Base-by-base conservation (phyloP, 805 yeast genomes). In the Pichia rugopelliculosa region DNA sequence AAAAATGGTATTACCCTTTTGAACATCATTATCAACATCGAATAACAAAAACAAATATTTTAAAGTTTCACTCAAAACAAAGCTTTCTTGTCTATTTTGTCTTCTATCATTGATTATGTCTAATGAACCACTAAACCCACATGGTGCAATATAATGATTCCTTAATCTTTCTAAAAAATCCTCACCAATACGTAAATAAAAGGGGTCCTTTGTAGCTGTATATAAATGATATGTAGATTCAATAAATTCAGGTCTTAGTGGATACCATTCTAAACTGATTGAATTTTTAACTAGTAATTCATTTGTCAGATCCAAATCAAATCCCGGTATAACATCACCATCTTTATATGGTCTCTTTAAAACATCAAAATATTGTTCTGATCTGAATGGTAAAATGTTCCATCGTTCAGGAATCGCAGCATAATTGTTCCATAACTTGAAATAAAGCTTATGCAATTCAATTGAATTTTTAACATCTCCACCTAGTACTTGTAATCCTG, bases 341-440 rank as follows among this genome's bases (percentile, higher is more conserved):
- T 49, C 44, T 27, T 47, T 49, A 39, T 57, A 58, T 6, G 53
- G 42, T 30, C 50, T 43, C 1, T 33, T 26, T 4, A 48, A 41
- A 25, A 50, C 42, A 17, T 53, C 36, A 27, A 56, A 44, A 22
- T 51, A 46, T n/a, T 44, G 48, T n/a, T 54, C 51, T 1, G 64
- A 56, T 36, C 59, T 48, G 3, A 45, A 25, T 4, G 59, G 57
- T 20, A 56, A 37, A 51, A 68, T 73, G 44, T 75, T 71, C 96
- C 96, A 91, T 42, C 97, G 70, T 63, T 90, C 98, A 0, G 98
- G 98, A 11, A 90, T 77, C 47, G 82, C 84, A 12, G 84, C 89
- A 62, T 76, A 90, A 15, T 74, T 69, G 61, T 83, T 75, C 96
- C 96, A 90, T 4, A 89, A 61, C 57, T 89, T 88, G 56, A 80